phyloP scores from a whole-genome alignment of 1,139 yeast genomes.

The Yamadazyma diospyri region DNA sequence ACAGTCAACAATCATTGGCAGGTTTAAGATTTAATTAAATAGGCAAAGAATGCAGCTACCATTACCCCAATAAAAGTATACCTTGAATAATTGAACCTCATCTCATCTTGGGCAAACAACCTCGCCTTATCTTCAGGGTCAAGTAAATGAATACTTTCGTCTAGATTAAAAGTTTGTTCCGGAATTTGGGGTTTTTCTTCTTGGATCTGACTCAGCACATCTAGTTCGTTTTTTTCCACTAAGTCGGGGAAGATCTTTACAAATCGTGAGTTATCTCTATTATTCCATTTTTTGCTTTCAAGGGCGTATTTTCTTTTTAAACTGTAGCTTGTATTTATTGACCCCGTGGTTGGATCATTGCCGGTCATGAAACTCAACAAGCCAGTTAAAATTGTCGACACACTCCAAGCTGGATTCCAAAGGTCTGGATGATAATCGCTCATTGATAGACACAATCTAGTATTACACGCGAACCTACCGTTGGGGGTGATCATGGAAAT shows the following conservation, averaged over 20 bases:
- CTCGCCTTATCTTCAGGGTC: constrained; percentile 48
- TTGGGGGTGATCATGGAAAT: constrained; percentile 87
- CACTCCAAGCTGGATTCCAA: constrained; percentile 97
- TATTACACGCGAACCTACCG: constrained; percentile 74
- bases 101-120: constrained; percentile 23
- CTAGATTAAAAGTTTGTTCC: constrained; percentile 18
- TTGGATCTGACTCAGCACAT: constrained; percentile 14
- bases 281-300: constrained; percentile 67
- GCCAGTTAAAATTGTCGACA: constrained; percentile 80
- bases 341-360: constrained; percentile 40
- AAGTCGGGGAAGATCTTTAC: constrained; percentile 65
- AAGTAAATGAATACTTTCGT: constrained; percentile 25
- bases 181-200: constrained; percentile 12
- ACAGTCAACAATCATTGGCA: too few relatives aligned
- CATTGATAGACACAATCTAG: constrained; percentile 81
- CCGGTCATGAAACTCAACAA: constrained; percentile 82
- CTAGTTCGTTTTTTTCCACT: constrained; percentile 42
- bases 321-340: constrained; percentile 33
- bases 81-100: constrained; percentile 8
- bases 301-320: constrained; percentile 38
- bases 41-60: constrained; percentile 27
- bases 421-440: constrained; percentile 90
- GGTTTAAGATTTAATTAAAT: constrained; percentile 22
- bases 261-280: constrained; percentile 52
- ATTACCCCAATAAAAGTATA: constrained; percentile 27